phyloP scores from a whole-genome alignment of 352 stramenopile genomes.

The Globisporangium cylindrosporum region DNA sequence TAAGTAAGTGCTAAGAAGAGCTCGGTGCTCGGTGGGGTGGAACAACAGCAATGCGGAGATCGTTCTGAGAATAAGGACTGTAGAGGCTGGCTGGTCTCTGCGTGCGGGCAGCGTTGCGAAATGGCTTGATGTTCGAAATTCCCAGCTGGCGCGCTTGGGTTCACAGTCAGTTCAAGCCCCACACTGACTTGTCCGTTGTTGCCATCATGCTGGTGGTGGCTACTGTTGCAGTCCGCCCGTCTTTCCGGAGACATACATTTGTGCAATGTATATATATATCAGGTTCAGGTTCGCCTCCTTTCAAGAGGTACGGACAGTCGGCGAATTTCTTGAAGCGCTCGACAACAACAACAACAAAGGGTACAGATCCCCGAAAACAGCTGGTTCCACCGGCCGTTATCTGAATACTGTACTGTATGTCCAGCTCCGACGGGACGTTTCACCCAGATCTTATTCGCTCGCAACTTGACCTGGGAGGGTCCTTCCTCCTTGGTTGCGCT shows the following conservation, averaged over 20 bases:
- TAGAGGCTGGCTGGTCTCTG: neutral
- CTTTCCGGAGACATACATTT: neutral
- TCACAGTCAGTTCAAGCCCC: neutral
- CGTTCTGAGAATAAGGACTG: neutral
- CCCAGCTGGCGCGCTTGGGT: conserved; percentile 6
- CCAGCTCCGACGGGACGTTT: neutral
- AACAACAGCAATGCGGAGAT: neutral
- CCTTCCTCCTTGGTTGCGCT: neutral
- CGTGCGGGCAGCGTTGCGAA: neutral
- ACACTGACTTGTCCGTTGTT: neutral
- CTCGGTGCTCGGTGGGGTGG: neutral
- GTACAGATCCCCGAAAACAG: neutral
- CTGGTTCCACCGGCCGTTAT: neutral
- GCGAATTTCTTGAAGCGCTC: neutral
- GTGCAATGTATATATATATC: neutral
- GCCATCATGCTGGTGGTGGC: neutral
- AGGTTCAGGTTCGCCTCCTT: neutral
- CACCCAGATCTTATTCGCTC: neutral
- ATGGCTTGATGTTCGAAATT: conserved; percentile 16
- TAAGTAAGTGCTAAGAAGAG: neutral
- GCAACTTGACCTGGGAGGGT: neutral
- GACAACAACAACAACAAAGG: neutral
- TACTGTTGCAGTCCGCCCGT: neutral
- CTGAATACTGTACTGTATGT: neutral
- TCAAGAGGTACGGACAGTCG: neutral